Conservation (phyloP, 2,329 filamentous ascomycete genomes). For the Hypoxylon sp. region DNA sequence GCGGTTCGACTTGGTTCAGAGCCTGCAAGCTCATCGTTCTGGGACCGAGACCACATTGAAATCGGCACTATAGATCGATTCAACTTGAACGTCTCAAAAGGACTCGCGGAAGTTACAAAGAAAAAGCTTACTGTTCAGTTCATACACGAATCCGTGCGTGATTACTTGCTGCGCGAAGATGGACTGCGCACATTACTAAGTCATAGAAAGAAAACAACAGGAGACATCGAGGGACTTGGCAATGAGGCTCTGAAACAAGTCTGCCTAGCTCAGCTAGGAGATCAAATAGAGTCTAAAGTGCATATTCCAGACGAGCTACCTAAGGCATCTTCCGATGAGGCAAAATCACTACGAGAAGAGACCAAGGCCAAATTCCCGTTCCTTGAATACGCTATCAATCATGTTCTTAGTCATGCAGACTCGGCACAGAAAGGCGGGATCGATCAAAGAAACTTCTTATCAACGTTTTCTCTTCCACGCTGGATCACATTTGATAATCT, state of each 20-base stretch:
- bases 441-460: conserved; percentile 25
- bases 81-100: conserved; percentile 61
- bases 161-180: conserved; percentile 57
- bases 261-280: conserved; percentile 12
- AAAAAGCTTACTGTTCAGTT: conserved; percentile 58
- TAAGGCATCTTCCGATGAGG: neutral
- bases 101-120: conserved; percentile 59
- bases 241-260: conserved; percentile 59
- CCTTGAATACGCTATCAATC: conserved; percentile 13
- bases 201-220: conserved; percentile 45
- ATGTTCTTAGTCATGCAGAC: conserved; percentile 33
- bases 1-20: conserved; percentile 50
- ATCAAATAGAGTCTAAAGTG: neutral
- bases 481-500: conserved; percentile 33
- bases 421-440: conserved; percentile 8
- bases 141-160: conserved; percentile 64
- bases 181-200: conserved; percentile 52
- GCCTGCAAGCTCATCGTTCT: conserved; percentile 36
- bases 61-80: conserved; percentile 48
- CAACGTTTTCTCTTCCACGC: neutral
- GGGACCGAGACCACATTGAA: conserved; percentile 40
- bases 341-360: conserved; percentile 10
- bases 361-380: conserved; percentile 22
- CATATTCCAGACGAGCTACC: neutral
- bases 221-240: conserved; percentile 47